Conservation (phyloP, 2,329 filamentous ascomycete genomes). For the Pseudocercospora pini-densiflorae region DNA sequence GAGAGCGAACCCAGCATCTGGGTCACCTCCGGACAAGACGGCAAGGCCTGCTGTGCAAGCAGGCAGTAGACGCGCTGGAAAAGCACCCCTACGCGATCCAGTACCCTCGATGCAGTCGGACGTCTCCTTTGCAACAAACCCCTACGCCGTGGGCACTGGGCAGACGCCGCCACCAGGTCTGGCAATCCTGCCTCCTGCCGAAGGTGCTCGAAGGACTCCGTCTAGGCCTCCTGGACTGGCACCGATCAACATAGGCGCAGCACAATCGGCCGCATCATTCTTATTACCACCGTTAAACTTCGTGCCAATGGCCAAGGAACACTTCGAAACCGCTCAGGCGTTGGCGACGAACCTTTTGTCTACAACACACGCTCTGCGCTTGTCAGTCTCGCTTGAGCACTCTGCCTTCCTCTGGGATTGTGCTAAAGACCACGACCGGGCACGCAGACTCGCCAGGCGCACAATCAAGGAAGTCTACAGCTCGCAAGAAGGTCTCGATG, state of each 20-base stretch:
- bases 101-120: slow-evolving; percentile 55
- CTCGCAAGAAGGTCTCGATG: slow-evolving; percentile 88
- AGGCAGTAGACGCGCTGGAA: slow-evolving; percentile 33
- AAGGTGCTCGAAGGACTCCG: slow-evolving; percentile 38
- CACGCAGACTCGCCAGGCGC: slow-evolving; percentile 75
- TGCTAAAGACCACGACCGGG: slow-evolving; percentile 76
- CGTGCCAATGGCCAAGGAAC: slow-evolving; percentile 76
- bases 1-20: slow-evolving; percentile 23
- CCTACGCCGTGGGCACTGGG: slow-evolving; percentile 48
- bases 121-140: slow-evolving; percentile 57
- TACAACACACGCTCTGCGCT: slow-evolving; percentile 84
- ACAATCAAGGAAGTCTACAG: slow-evolving; percentile 92
- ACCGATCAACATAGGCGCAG: slow-evolving; percentile 36
- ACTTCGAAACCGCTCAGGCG: slow-evolving; percentile 76
- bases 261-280: slow-evolving; percentile 65
- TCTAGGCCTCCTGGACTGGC: slow-evolving; percentile 48
- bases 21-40: slow-evolving; percentile 23
- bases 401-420: slow-evolving; percentile 94
- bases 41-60: not conserved
- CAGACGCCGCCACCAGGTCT: slow-evolving; percentile 45
- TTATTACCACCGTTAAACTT: slow-evolving; percentile 81
- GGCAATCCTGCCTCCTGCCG: slow-evolving; percentile 30
- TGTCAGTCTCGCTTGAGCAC: slow-evolving; percentile 92
- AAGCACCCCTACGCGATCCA: slow-evolving; percentile 51
- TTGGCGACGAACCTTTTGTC: slow-evolving; percentile 78